Evolutionary conservation across 352 stramenopile species (phyloP).

Genomic region (Hyaloperonospora brassicae): DNA sequence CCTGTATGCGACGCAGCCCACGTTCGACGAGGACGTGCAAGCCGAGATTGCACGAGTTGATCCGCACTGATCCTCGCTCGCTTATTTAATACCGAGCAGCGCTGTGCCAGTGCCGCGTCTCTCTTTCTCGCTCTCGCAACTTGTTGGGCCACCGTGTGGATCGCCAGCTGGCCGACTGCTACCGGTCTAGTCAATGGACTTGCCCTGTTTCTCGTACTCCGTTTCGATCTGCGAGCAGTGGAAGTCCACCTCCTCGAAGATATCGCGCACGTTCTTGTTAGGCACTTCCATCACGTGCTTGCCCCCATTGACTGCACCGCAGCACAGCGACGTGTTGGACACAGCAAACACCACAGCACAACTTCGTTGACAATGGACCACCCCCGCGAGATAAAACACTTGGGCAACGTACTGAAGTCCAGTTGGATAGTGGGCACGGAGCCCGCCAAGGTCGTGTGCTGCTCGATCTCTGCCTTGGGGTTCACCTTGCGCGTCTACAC

Average conservation of each 20-base stretch:
- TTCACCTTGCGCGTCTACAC: conserved; percentile 71
- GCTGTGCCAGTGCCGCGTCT: neutral
- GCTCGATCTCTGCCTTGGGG: conserved; percentile 66
- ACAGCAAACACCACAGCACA: too few species aligned
- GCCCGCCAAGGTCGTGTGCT: conserved; percentile 49
- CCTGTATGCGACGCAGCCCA: conserved; percentile 27
- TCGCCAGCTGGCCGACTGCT: neutral
- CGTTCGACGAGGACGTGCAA: conserved; percentile 37
- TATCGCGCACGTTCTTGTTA: conserved; percentile 69
- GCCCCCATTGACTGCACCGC: conserved; percentile 57
- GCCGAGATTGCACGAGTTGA: conserved; percentile 50
- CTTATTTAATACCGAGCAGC: conserved; percentile 19
- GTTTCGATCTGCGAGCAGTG: conserved; percentile 83
- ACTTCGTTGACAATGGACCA: too few species aligned
- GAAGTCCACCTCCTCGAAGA: conserved; percentile 79
- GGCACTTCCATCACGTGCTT: conserved; percentile 65
- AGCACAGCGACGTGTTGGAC: neutral
- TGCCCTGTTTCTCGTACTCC: conserved; percentile 76
- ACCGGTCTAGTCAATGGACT: conserved; percentile 67
- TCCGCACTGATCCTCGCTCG: conserved; percentile 22
- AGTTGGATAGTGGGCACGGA: conserved; percentile 60
- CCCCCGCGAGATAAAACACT: too few species aligned
- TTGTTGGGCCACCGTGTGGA: neutral
- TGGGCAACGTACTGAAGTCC: conserved; percentile 77
- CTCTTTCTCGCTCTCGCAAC: neutral